phyloP scores from a whole-genome alignment of 768 basidiomycete species.

The Mycena polygramma region DNA sequence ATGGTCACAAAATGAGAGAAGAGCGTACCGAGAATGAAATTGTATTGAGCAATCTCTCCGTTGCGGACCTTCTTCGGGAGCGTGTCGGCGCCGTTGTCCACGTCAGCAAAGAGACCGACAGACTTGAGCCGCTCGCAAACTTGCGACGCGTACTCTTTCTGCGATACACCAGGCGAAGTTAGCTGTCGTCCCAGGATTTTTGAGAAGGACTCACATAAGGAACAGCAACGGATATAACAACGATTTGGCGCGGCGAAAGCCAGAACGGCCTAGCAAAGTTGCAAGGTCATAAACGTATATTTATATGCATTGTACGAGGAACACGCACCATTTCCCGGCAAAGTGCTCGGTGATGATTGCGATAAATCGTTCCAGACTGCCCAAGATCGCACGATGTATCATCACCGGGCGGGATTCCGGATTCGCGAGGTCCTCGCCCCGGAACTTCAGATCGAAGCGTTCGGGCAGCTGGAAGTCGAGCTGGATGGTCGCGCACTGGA shows the following conservation, averaged over 20 bases:
- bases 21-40: slow-evolving; percentile 91
- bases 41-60: slow-evolving; percentile 97
- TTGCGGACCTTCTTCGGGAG: slow-evolving; percentile 98
- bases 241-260: slow-evolving; percentile 95
- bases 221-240: slow-evolving; percentile 93
- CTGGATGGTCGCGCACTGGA: slow-evolving; percentile 99
- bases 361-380: slow-evolving; percentile 94
- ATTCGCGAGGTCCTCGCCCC: slow-evolving; percentile 68
- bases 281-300: slow-evolving; percentile 6
- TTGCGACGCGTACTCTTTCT: slow-evolving; percentile 93
- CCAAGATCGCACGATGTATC: slow-evolving; percentile 97
- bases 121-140: slow-evolving; percentile 76
- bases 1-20: background rate
- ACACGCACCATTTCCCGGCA: slow-evolving; percentile 92
- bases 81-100: slow-evolving; percentile 93
- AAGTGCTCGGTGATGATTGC: slow-evolving; percentile 98
- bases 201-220: slow-evolving; percentile 76
- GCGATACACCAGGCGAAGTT: slow-evolving; percentile 30
- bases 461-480: slow-evolving; percentile 99
- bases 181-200: slow-evolving; percentile 4
- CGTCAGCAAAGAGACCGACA: slow-evolving; percentile 88
- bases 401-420: slow-evolving; percentile 89
- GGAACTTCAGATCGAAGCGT: slow-evolving; percentile 95
- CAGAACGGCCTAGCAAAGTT: slow-evolving; percentile 87
- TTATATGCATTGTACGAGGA: slow-evolving; percentile 5